These are phyloP conservation scores for Agarophyton chilense DNA, from an alignment of 23 red algal genomes.

Conservation along the genomic window DNA sequence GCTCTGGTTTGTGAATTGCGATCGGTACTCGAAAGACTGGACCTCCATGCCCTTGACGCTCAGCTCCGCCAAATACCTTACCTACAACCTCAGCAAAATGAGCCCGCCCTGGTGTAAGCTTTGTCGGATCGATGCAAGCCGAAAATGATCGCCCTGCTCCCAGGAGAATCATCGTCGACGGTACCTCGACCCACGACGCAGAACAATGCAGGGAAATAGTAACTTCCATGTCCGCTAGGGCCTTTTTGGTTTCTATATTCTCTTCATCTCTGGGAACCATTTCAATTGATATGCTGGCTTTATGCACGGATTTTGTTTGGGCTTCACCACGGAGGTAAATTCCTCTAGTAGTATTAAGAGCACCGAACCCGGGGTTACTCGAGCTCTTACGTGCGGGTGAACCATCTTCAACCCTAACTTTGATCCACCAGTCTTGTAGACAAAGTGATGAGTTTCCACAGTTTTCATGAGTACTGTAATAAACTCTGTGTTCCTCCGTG, in stretches of 20 bases:
- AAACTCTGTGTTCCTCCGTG: background rate
- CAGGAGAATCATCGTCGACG: conserved; percentile 41
- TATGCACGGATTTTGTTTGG: conserved; percentile 36
- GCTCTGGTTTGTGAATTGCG: conserved; percentile 75
- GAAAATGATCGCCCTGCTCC: conserved; percentile 64
- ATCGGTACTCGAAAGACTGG: conserved; percentile 77
- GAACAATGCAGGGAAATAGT: conserved; percentile 28
- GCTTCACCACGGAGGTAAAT: conserved; percentile 66
- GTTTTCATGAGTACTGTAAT: conserved; percentile 14
- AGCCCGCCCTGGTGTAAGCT: conserved; percentile 44
- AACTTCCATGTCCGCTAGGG: conserved; percentile 62
- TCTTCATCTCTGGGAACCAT: conserved; percentile 34
- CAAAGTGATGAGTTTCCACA: conserved; percentile 33
- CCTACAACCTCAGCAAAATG: conserved; percentile 71
- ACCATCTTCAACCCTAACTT: conserved; percentile 42
- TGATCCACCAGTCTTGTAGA: conserved; percentile 55
- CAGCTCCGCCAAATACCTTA: background rate
- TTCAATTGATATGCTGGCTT: conserved; percentile 49
- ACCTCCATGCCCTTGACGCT: background rate
- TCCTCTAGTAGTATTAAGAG: conserved; percentile 46
- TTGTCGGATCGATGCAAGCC: conserved; percentile 63
- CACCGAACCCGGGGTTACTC: conserved; percentile 35
- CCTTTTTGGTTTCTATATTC: conserved; percentile 38
- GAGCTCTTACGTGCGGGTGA: conserved; percentile 35
- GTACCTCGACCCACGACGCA: conserved; percentile 66